These are phyloP conservation scores for Termitomyces sp. DNA, from an alignment of 768 basidiomycete species.

Conservation along the genomic window DNA sequence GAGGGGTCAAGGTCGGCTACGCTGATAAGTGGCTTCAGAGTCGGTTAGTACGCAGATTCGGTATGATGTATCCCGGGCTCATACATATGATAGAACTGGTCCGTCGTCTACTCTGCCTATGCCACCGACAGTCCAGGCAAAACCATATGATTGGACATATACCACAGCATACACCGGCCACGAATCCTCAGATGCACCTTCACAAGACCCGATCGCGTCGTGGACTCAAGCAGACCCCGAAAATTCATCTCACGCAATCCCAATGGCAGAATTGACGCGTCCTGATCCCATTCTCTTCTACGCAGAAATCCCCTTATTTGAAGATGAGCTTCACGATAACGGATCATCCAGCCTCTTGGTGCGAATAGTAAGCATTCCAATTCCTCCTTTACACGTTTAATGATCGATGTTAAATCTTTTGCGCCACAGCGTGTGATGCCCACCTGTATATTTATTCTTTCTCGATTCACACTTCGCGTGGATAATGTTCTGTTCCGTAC, in stretches of 20 bases:
- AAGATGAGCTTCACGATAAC: constrained; percentile 97
- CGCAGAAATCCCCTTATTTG: constrained; percentile 90
- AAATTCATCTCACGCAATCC: constrained; percentile 63
- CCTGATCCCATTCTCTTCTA: constrained; percentile 98
- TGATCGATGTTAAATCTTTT: neutral
- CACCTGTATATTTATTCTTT: constrained; percentile 85
- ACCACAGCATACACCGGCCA: constrained; percentile 85
- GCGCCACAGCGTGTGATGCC: constrained; percentile 89
- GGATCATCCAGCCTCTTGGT: constrained; percentile 83
- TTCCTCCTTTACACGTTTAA: neutral
- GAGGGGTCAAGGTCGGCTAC: constrained; percentile 91
- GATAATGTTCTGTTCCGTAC: constrained; percentile 92
- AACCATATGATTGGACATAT: constrained; percentile 98
- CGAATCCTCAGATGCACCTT: constrained; percentile 17
- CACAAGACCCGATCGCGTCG: constrained; percentile 12
- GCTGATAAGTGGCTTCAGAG: constrained; percentile 93
- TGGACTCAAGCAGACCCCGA: constrained; percentile 60
- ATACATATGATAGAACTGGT: constrained; percentile 47
- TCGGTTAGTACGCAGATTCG: constrained; percentile 47
- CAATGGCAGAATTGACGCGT: constrained; percentile 78
- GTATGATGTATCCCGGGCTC: neutral
- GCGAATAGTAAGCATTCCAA: constrained; percentile 71
- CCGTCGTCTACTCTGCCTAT: constrained; percentile 61
- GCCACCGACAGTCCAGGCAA: constrained; percentile 70
- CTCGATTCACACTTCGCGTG: constrained; percentile 89